These are phyloP conservation scores for Fusarium liriodendri DNA, from an alignment of 2,329 filamentous ascomycete genomes.

Conservation along the genomic window DNA sequence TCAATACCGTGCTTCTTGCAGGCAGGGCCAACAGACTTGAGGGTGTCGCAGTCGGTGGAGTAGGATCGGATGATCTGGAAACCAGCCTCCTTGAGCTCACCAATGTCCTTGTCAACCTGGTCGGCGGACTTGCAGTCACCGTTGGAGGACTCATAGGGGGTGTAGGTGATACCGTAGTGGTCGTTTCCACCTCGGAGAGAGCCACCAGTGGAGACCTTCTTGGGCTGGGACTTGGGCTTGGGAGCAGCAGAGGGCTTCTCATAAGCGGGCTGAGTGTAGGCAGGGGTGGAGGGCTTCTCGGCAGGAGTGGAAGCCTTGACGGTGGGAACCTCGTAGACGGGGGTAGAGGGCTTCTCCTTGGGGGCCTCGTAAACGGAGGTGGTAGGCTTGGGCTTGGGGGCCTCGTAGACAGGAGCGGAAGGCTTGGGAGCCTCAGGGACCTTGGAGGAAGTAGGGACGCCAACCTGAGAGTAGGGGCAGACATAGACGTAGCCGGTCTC, in stretches of 20 bases:
- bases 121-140: slow-evolving; percentile 72
- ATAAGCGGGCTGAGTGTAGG: slow-evolving; percentile 15
- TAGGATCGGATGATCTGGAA: slow-evolving; percentile 84
- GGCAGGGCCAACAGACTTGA: slow-evolving; percentile 79
- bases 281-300: slow-evolving; percentile 8
- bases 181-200: slow-evolving; percentile 56
- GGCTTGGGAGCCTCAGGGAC: slow-evolving; percentile 31
- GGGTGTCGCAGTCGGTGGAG: slow-evolving; percentile 89
- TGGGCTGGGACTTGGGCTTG: slow-evolving; percentile 34
- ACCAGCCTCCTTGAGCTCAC: slow-evolving; percentile 70
- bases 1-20: slow-evolving; percentile 75
- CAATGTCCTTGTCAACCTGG: slow-evolving; percentile 71
- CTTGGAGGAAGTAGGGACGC: slow-evolving; percentile 45
- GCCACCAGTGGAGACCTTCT: slow-evolving; percentile 42
- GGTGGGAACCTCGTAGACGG: slow-evolving; percentile 25
- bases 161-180: slow-evolving; percentile 84
- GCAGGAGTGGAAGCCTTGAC: slow-evolving; percentile 6
- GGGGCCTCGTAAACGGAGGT: slow-evolving; percentile 32
- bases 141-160: slow-evolving; percentile 71
- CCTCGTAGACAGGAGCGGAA: slow-evolving; percentile 8
- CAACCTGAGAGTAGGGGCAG: slow-evolving; percentile 72
- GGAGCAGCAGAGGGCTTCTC: slow-evolving; percentile 41
- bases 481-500: slow-evolving; percentile 75
- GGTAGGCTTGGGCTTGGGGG: slow-evolving; percentile 22
- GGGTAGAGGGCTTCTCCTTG: slow-evolving; percentile 33